Evolutionary conservation across 228 moss, liverwort and hornwort species (phyloP), one percentile per base, ranked within the genome.

Genomic region (Sphagnum fallax): DNA sequence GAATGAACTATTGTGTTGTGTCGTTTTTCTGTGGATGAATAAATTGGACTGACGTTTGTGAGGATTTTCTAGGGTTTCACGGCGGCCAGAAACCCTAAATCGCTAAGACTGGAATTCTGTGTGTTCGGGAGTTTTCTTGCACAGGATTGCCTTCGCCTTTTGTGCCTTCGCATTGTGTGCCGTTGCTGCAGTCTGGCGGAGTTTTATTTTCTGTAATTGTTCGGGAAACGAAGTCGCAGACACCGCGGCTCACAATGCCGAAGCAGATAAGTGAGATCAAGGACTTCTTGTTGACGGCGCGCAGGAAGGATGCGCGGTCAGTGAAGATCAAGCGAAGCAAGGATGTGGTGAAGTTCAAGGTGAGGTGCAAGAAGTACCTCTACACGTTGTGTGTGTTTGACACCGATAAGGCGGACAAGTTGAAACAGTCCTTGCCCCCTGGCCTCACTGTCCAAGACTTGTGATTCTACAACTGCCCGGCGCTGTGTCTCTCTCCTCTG

Each of bases 281-380:
- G 87, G 87, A 87, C 66, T 87, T 87, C 52, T 76, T 87, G 53
- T 80, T 87, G 14, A 87, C 87, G 68, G 87, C 87, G 47, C 80
- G 87, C 61, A 83, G 87, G 66, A 87, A 87, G 83, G 87, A 87
- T 61, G 87, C 87, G 49, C 61, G 78, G 64, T 83, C 80, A 63
- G 83, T 87, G 16, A 87, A 87, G 87, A 87, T 87, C 74, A 87
- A 87, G 74, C 83, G 87, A 71, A 83, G 83, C 69, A 87, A 87
- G 83, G 78, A 87, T 80, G 83, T 87, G 16, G 83, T 87, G 70
- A 87, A 87, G 78, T 87, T 87, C 60, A 87, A 87, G 66, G 87
- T 83, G 14, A 72, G 87, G 83, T 87, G 87, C 81, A 76, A 76
- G 61, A 83, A 80, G 78, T 87, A 71, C 64, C 71, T 71, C 65